Percentiles rank a stretch among this genome's conserved stretches.
phyloP scores from a whole-genome alignment of 1,284 basidiomycete genomes.

The Entoloma clypeatum region DNA sequence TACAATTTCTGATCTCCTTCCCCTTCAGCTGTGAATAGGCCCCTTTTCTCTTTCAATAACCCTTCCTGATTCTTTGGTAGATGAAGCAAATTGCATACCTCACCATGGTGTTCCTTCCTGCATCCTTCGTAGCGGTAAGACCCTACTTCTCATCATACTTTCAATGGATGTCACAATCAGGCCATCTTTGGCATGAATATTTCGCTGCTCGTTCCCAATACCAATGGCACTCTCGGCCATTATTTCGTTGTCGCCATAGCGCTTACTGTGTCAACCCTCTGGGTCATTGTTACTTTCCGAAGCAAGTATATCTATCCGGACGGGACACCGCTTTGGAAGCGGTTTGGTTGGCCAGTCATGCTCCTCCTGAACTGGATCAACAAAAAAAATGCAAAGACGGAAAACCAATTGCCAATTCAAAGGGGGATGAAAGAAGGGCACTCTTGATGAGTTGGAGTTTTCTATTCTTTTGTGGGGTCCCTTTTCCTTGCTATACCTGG shows the following conservation, averaged over 20 bases:
- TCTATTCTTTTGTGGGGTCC: too few species aligned
- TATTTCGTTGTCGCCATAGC: conserved; percentile 33
- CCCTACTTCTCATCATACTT: conserved; percentile 1
- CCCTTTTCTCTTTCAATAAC: neutral
- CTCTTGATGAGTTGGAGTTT: too few species aligned
- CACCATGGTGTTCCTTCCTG: conserved; percentile 51
- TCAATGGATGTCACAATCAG: conserved; percentile 23
- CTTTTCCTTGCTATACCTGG: too few species aligned
- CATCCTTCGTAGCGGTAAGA: conserved; percentile 46
- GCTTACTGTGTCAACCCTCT: conserved; percentile 33
- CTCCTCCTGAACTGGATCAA: conserved; percentile 12
- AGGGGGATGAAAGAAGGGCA: too few species aligned
- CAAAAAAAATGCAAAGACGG: neutral
- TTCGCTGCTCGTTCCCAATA: conserved; percentile 29
- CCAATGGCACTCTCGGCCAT: conserved; percentile 28
- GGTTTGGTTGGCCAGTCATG: conserved; percentile 22
- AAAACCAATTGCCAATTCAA: conserved; percentile 7
- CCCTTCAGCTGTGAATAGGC: conserved; percentile 19
- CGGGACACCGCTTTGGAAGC: conserved; percentile 15
- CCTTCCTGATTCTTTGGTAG: conserved; percentile 16
- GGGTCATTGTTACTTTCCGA: conserved; percentile 36
- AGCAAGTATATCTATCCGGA: conserved; percentile 21
- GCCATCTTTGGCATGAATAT: conserved; percentile 53
- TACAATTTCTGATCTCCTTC: neutral
- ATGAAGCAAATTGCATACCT: conserved; percentile 51